Evolutionary conservation across 2,329 filamentous ascomycete genomes (phyloP), one percentile per base, ranked within the genome.

Genomic region (Venturia nashicola): DNA sequence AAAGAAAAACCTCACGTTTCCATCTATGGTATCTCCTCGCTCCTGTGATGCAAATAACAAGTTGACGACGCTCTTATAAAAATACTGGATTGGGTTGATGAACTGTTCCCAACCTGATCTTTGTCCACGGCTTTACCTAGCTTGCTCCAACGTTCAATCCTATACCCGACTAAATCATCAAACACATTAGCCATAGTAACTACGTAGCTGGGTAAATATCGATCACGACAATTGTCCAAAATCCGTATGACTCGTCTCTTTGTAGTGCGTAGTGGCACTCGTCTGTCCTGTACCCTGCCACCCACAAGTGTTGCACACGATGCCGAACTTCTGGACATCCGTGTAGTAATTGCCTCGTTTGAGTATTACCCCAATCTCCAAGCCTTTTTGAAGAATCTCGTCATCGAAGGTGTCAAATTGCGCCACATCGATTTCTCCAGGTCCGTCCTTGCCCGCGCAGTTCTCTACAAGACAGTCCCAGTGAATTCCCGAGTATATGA

Each of bases 401-500:
- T 81, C 77, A 66, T 86, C 83, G 3, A 75, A 74, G 0, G 81
- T 74, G 65, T 86, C 81, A 63, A 97, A 85, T 0, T 95, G 83
- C 68, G 88, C 87, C n/a, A 87, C 83, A 71, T 97, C 93, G 67
- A 87, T 83, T 34, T 94, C 89, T 0, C 90, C 84, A 8, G 87
- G 83, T 12, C 84, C 77, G 14, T 23, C n/a, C 59, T 82, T 79
- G 6, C 84, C 76, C 65, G 78, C 80, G 46, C 82, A 84, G 20
- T 85, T 86, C 68, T 96, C 84, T 0, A 89, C 91, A 65, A 97
- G 87, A 7, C 90, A 87, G 74, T 97, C 93, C 76, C 97, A 97
- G 73, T 97, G 92, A 61, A 97, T 94, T 2, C 91, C 91, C 0
- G 89, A 93, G 75, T 96, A 97, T 0, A 96, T 86, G 32, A 97